Conservation (phyloP, 1,284 basidiomycete genomes). For the Neolentinus lepideus region DNA sequence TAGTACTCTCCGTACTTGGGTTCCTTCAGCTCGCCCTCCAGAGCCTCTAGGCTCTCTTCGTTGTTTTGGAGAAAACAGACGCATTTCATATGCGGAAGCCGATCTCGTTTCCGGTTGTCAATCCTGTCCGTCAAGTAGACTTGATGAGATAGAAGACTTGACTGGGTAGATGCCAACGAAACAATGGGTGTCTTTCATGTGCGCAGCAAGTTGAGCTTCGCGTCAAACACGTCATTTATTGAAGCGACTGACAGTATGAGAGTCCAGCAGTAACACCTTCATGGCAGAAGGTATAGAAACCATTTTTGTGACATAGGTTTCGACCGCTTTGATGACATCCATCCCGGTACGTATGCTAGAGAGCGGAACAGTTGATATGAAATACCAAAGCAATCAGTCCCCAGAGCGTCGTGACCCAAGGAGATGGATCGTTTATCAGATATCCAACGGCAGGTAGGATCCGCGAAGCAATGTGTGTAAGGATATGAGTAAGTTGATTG, state of each 20-base stretch:
- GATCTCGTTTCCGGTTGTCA: conserved; percentile 83
- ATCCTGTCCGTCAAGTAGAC: conserved; percentile 97
- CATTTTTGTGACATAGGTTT: conserved; percentile 91
- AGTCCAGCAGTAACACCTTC: conserved; percentile 96
- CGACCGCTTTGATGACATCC: conserved; percentile 95
- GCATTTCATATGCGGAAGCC: conserved; percentile 95
- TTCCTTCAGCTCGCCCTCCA: conserved; percentile 80
- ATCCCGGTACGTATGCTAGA: conserved; percentile 36
- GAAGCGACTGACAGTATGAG: conserved; percentile 72
- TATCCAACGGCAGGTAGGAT: neutral
- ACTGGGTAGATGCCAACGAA: conserved; percentile 92
- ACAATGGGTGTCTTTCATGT: conserved; percentile 88
- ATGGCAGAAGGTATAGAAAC: conserved; percentile 83
- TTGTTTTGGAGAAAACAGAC: conserved; percentile 87
- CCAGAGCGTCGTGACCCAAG: neutral
- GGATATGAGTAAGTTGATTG: neutral
- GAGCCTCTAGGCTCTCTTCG: conserved; percentile 73
- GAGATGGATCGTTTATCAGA: neutral
- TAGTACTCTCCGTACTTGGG: conserved; percentile 97
- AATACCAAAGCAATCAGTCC: neutral
- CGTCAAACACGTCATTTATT: neutral
- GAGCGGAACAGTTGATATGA: neutral
- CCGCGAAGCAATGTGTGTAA: neutral
- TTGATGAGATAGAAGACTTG: conserved; percentile 89
- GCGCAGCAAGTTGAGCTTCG: conserved; percentile 5